Evolutionary conservation across 306 rosid species (phyloP).

Genomic region (Lathyrus oleraceus): DNA sequence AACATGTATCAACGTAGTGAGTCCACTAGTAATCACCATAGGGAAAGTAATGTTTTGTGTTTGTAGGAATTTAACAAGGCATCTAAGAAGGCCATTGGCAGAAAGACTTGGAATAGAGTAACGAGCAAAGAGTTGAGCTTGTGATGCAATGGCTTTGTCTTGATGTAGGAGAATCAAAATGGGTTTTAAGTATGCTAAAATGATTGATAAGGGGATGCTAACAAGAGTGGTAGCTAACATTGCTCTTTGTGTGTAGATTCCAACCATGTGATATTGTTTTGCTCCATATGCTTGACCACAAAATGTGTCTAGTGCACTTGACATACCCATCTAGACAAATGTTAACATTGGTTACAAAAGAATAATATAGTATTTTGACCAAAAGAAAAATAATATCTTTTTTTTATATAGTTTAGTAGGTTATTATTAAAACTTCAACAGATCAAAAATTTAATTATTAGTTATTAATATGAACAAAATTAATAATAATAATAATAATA

Average conservation of each 20-base stretch:
- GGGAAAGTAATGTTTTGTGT: conserved; percentile 62
- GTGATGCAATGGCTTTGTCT: conserved; percentile 38
- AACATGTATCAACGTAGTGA: conserved; percentile 45
- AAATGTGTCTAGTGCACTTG: conserved; percentile 41
- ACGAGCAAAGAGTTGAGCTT: conserved; percentile 53
- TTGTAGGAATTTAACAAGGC: conserved; percentile 53
- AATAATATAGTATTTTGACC: background rate
- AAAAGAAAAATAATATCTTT: background rate
- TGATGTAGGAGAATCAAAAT: conserved; percentile 26
- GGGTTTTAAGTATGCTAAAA: conserved; percentile 29
- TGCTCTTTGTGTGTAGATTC: conserved; percentile 38
- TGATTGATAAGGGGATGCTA: conserved; percentile 27
- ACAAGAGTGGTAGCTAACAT: background rate
- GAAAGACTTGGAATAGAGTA: conserved; percentile 56
- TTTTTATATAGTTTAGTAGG: too few relatives aligned
- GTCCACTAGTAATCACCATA: conserved; percentile 50
- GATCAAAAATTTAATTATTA: too few relatives aligned
- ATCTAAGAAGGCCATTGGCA: conserved; percentile 56
- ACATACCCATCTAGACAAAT: conserved; percentile 35
- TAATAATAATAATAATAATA: too few relatives aligned
- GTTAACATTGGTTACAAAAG: background rate
- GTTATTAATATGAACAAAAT: too few relatives aligned
- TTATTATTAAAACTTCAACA: too few relatives aligned
- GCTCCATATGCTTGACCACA: conserved; percentile 47
- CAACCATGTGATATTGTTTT: conserved; percentile 35